phyloP scores from a whole-genome alignment of 805 yeast genomes.

The Barnettozyma californica region DNA sequence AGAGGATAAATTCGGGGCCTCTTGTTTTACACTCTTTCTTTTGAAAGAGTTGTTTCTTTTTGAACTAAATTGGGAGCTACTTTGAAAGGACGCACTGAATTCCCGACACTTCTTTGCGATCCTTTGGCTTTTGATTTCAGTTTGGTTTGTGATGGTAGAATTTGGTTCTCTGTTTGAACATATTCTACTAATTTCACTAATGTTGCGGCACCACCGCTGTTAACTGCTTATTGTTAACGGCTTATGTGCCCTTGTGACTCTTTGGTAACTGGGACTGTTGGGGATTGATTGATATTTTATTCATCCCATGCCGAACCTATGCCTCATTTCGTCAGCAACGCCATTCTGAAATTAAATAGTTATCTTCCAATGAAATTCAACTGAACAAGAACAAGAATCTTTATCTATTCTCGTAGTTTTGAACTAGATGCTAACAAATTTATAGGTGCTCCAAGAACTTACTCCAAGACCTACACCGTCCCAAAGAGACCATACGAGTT shows the following conservation, averaged over 20 bases:
- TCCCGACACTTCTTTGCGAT: constrained; percentile 78
- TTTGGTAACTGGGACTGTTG: background rate
- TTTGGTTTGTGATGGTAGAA: constrained; percentile 28
- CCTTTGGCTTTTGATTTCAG: constrained; percentile 10
- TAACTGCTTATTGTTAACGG: background rate
- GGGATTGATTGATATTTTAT: background rate
- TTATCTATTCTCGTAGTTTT: background rate
- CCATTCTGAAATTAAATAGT: constrained; percentile 7
- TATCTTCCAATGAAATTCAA: background rate
- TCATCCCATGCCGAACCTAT: background rate
- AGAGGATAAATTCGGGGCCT: constrained; percentile 66
- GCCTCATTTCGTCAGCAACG: background rate
- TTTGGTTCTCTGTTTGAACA: background rate
- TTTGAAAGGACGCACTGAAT: constrained; percentile 49
- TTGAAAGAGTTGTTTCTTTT: constrained; percentile 5
- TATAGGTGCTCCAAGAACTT: constrained; percentile 95
- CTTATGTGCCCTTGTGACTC: background rate
- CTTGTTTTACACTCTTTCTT: constrained; percentile 24
- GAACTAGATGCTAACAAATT: constrained; percentile 16
- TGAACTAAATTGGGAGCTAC: constrained; percentile 8
- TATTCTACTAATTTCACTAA: background rate
- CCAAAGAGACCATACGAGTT: constrained; percentile 99
- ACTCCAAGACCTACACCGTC: constrained; percentile 99
- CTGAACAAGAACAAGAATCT: background rate
- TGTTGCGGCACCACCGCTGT: background rate